Percentiles rank a stretch among this genome's conserved stretches.
phyloP scores from a whole-genome alignment of 2,329 filamentous ascomycete species.

The Cytospora leucostoma region DNA sequence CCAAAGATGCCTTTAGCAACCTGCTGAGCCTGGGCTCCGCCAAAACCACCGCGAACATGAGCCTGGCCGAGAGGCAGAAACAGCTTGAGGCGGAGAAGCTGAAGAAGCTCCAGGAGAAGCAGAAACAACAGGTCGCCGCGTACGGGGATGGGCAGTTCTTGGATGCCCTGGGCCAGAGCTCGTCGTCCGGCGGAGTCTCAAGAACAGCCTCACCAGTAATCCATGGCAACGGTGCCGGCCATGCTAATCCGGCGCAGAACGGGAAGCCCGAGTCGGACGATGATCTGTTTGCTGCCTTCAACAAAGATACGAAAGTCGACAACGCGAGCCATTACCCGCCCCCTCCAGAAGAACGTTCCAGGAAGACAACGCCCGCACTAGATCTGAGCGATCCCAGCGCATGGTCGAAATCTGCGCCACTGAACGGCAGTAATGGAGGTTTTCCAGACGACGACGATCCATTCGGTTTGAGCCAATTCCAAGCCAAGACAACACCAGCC shows the following conservation, averaged over 20 bases:
- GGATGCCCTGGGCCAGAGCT: conserved; percentile 65
- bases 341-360: conserved; percentile 44
- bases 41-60: conserved; percentile 69
- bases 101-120: conserved; percentile 73
- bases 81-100: conserved; percentile 65
- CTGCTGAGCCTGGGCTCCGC: conserved; percentile 65
- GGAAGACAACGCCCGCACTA: conserved; percentile 49
- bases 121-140: conserved; percentile 70
- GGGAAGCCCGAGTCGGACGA: conserved; percentile 53
- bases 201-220: conserved; percentile 48
- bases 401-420: conserved; percentile 47
- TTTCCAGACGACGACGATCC: conserved; percentile 75
- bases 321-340: conserved; percentile 67
- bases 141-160: conserved; percentile 78
- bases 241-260: conserved; percentile 34
- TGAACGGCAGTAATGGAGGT: conserved; percentile 34
- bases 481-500: conserved; percentile 39
- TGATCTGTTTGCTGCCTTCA: conserved; percentile 68
- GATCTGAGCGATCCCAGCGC: conserved; percentile 57
- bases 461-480: conserved; percentile 74
- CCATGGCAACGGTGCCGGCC: conserved; percentile 36
- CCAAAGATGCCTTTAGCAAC: conserved; percentile 76
- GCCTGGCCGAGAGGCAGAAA: conserved; percentile 75
- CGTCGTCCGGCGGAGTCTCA: conserved; percentile 45
- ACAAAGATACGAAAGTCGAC: conserved; percentile 66